Percentiles rank a stretch among this genome's conserved stretches.
Evolutionary conservation across 2,329 filamentous ascomycete genomes (phyloP).

Genomic region (Ophiostoma angusticollis): DNA sequence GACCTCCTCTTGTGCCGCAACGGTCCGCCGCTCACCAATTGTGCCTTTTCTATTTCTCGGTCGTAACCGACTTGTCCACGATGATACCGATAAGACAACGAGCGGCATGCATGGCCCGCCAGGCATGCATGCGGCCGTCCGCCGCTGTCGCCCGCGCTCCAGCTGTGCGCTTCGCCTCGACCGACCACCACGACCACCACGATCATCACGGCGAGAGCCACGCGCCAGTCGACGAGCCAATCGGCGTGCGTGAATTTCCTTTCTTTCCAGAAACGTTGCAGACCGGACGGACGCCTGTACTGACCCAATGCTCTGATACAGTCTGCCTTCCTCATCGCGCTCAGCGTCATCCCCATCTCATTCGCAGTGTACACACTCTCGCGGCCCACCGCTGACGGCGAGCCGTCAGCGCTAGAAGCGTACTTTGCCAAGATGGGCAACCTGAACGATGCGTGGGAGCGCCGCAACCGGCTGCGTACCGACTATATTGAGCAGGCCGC

Average conservation of each 20-base stretch:
- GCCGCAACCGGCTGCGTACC: conserved; percentile 40
- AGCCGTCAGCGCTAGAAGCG: conserved; percentile 32
- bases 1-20: conserved; percentile 2
- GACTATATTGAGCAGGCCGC: conserved; percentile 42
- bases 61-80: conserved; percentile 7
- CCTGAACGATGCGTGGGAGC: conserved; percentile 36
- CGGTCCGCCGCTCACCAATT: not conserved
- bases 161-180: conserved; percentile 34
- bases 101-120: conserved; percentile 25
- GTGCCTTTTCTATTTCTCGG: not conserved
- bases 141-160: conserved; percentile 6
- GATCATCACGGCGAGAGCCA: conserved; percentile 25
- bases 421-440: conserved; percentile 35
- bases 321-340: conserved; percentile 35
- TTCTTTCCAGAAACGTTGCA: not conserved
- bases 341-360: conserved; percentile 31
- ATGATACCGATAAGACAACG: conserved; percentile 27
- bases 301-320: conserved; percentile 17
- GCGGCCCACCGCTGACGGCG: conserved; percentile 35
- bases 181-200: conserved; percentile 11
- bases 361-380: conserved; percentile 36
- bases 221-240: conserved; percentile 35
- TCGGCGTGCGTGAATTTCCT: conserved; percentile 31
- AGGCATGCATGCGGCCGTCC: conserved; percentile 19
- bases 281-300: too few species aligned